Percentiles rank a stretch among this genome's conserved stretches.
Conservation (phyloP, 495 filamentous ascomycete species). For the Mycothermus thermophilus region DNA sequence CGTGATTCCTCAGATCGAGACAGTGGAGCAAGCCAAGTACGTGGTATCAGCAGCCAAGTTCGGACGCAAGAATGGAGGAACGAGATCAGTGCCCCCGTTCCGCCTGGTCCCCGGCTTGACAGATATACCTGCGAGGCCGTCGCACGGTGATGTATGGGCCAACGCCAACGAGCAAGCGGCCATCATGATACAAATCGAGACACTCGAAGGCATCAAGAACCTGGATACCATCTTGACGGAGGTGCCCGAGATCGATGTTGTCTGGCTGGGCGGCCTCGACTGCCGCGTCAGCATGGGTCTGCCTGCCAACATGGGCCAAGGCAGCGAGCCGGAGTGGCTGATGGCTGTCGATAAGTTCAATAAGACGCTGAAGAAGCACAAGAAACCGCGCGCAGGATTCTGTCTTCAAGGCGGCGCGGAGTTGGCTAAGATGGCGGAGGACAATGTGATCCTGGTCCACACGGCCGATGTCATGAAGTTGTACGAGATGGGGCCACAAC, state of each 20-base stretch:
- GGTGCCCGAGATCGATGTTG: constrained; percentile 28
- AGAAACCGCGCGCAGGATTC: constrained; percentile 21
- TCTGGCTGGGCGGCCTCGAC: constrained; percentile 34
- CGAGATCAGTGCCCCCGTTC: constrained; percentile 30
- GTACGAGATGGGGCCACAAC: constrained; percentile 6
- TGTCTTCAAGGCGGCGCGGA: constrained; percentile 14
- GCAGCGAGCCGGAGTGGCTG: constrained; percentile 26
- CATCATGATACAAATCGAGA: constrained; percentile 37
- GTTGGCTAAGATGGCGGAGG: constrained; percentile 9
- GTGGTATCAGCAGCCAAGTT: constrained; percentile 32
- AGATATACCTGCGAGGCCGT: constrained; percentile 14
- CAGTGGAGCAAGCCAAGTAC: constrained; percentile 31
- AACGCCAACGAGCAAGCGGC: constrained; percentile 32
- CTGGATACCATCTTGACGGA: constrained; percentile 38
- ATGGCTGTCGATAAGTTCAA: constrained; percentile 22
- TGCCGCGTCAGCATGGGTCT: constrained; percentile 28
- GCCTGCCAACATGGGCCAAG: constrained; percentile 12
- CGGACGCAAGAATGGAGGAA: constrained; percentile 16
- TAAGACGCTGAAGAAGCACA: constrained; percentile 25
- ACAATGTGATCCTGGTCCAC: constrained; percentile 14
- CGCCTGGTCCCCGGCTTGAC: constrained; percentile 24
- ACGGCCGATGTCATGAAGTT: constrained; percentile 17
- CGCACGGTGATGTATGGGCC: constrained; percentile 15
- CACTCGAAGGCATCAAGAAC: constrained; percentile 39
- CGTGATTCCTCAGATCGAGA: constrained; percentile 34